Evolutionary conservation across 192 early-diverging fungal genomes (phyloP).

Genomic region (Coemansia umbellata): DNA sequence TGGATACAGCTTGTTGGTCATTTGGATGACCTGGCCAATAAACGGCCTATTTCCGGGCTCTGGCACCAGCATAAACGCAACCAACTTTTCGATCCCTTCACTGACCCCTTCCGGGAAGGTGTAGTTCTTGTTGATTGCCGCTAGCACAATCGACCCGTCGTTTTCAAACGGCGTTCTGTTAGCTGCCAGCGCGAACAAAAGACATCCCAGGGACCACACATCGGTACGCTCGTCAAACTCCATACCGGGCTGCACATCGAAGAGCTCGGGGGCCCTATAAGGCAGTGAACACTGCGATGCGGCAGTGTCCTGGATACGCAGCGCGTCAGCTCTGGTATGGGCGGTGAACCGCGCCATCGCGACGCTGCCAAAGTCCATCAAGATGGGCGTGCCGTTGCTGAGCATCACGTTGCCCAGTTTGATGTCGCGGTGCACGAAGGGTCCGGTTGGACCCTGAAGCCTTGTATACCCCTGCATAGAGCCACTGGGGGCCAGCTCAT

Average conservation of each 20-base stretch:
- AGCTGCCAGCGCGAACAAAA: constrained; percentile 69
- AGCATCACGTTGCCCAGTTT: constrained; percentile 74
- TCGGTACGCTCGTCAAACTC: constrained; percentile 67
- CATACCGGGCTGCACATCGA: constrained; percentile 66
- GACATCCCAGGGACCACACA: constrained; percentile 75
- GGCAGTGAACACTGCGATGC: constrained; percentile 69
- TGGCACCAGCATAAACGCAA: constrained; percentile 59
- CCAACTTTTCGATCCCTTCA: constrained; percentile 48
- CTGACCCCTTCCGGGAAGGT: constrained; percentile 43
- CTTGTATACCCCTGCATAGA: constrained; percentile 2
- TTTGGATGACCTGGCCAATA: constrained; percentile 55
- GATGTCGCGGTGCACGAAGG: constrained; percentile 71
- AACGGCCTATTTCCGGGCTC: constrained; percentile 58
- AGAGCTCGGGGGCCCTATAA: constrained; percentile 75
- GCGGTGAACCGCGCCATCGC: constrained; percentile 56
- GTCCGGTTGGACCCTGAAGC: constrained; percentile 6
- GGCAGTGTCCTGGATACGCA: constrained; percentile 68
- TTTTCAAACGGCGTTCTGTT: constrained; percentile 67
- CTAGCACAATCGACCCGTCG: constrained; percentile 65
- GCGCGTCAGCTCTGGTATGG: constrained; percentile 54
- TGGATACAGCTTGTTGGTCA: constrained; percentile 23
- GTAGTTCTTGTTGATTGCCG: constrained; percentile 64
- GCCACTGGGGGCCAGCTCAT: neutral
- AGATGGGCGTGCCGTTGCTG: constrained; percentile 57
- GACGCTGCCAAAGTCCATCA: constrained; percentile 79